A percentile compares a stretch with the other conserved stretches of the same genome.
These are phyloP conservation scores for Torulaspora quercuum DNA, from an alignment of 805 yeast species.

Conservation along the genomic window DNA sequence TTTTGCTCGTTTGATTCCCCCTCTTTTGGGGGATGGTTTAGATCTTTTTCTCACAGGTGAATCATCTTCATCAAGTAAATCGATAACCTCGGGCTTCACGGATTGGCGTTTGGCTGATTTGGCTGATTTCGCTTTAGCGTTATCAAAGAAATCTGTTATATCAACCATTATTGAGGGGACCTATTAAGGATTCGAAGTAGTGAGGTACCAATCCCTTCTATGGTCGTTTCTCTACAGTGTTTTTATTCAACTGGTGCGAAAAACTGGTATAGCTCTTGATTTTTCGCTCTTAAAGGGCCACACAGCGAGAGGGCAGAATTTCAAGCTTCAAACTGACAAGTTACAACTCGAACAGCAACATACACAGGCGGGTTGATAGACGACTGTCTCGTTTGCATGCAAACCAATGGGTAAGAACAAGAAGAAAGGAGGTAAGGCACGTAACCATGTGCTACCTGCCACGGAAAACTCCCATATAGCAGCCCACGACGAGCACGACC, in stretches of 20 bases:
- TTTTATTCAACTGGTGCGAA: too few species aligned
- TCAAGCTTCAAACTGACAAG: too few species aligned
- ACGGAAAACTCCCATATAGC: slow-evolving; percentile 2
- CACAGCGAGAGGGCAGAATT: too few species aligned
- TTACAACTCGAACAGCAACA: too few species aligned
- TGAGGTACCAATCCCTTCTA: neutral
- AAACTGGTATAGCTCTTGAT: too few species aligned
- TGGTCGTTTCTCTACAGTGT: too few species aligned
- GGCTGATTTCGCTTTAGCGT: slow-evolving; percentile 14
- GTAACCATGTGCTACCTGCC: neutral
- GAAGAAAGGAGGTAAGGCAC: slow-evolving; percentile 16
- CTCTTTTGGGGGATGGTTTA: neutral
- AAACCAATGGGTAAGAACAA: slow-evolving; percentile 17
- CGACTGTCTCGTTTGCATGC: slow-evolving; percentile 1
- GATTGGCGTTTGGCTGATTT: slow-evolving; percentile 12
- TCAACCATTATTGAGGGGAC: slow-evolving; percentile 34
- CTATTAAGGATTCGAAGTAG: neutral
- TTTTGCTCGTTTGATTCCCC: neutral
- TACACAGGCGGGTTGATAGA: too few species aligned
- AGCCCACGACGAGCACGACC: slow-evolving; percentile 5
- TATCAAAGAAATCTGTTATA: slow-evolving; percentile 41
- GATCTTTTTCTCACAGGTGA: slow-evolving; percentile 8
- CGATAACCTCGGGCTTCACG: slow-evolving; percentile 25
- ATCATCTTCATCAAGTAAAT: slow-evolving; percentile 34
- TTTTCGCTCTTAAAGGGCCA: too few species aligned